Conservation (phyloP, 169 alveolate species). For the Toxoplasma gondii region DNA sequence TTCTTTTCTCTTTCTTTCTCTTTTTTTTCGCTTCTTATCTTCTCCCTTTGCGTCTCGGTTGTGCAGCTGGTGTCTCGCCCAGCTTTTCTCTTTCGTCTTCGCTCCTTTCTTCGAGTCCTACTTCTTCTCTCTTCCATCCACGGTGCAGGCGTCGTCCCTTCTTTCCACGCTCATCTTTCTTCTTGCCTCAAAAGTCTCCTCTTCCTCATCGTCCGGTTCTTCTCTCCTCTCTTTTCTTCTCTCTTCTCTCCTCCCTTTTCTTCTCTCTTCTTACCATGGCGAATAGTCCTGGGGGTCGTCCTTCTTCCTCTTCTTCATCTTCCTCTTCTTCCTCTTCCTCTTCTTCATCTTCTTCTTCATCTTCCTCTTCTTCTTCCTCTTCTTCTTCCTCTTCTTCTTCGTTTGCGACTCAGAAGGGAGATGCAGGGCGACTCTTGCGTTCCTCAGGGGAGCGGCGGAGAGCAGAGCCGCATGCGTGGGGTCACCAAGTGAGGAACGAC, state of each 20-base stretch:
- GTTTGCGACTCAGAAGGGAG: background rate
- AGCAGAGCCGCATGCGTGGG: background rate
- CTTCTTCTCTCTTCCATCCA: background rate
- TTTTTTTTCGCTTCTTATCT: no score
- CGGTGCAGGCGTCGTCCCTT: no score
- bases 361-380: background rate
- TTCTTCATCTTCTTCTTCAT: background rate
- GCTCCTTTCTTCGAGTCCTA: no score
- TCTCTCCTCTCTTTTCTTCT: background rate
- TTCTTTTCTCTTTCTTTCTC: background rate
- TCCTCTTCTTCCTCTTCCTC: constrained; percentile 26
- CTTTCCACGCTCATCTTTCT: background rate
- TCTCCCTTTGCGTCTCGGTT: background rate
- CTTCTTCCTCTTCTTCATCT: background rate
- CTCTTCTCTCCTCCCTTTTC: background rate
- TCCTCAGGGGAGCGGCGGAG: background rate
- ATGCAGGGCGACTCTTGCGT: no score
- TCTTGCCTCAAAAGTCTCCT: no score
- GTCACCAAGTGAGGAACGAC: background rate
- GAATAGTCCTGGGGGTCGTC: background rate
- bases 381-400: background rate
- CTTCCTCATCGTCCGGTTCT: background rate
- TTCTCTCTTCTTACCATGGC: background rate
- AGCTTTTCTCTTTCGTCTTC: background rate
- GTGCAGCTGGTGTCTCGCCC: background rate